Evolutionary conservation across 2,329 filamentous ascomycete species (phyloP).

Genomic region (Claviceps monticola): DNA sequence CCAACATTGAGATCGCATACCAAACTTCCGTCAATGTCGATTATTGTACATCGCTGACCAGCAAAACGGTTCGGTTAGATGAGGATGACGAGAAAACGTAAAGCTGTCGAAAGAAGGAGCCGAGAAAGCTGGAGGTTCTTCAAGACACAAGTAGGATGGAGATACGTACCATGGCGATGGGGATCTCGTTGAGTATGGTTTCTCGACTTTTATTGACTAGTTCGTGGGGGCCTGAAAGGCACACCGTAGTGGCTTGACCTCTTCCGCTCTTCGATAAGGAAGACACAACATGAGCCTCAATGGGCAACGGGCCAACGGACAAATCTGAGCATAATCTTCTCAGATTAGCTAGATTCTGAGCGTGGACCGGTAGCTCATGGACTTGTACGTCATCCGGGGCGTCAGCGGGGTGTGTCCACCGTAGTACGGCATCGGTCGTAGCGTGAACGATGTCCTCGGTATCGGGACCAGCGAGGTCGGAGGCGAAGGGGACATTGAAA

Average conservation of each 20-base stretch:
- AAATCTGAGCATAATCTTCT: constrained; percentile 71
- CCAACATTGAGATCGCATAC: constrained; percentile 61
- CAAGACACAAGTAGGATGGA: not conserved
- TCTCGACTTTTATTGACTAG: constrained; percentile 81
- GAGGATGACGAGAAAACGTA: not conserved
- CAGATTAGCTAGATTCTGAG: constrained; percentile 69
- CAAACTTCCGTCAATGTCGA: constrained; percentile 84
- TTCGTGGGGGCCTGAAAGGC: constrained; percentile 76
- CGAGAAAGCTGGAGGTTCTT: not conserved
- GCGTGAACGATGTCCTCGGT: constrained; percentile 91
- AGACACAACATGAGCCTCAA: constrained; percentile 74
- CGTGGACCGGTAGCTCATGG: constrained; percentile 84
- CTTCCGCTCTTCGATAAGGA: constrained; percentile 61
- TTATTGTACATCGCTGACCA: constrained; percentile 62
- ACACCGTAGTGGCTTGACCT: constrained; percentile 71
- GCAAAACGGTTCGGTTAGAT: not conserved
- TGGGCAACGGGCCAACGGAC: constrained; percentile 53
- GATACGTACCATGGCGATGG: constrained; percentile 71
- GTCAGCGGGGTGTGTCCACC: constrained; percentile 87
- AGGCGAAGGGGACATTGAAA: constrained; percentile 95
- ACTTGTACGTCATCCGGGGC: constrained; percentile 73
- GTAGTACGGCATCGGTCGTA: constrained; percentile 70
- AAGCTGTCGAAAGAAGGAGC: not conserved
- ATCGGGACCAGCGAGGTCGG: constrained; percentile 81
- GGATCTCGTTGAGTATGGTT: constrained; percentile 80